Evolutionary conservation across 1,284 basidiomycete species (phyloP), one percentile per base, ranked within the genome.

Genomic region (Trichosporon coremiiforme): DNA sequence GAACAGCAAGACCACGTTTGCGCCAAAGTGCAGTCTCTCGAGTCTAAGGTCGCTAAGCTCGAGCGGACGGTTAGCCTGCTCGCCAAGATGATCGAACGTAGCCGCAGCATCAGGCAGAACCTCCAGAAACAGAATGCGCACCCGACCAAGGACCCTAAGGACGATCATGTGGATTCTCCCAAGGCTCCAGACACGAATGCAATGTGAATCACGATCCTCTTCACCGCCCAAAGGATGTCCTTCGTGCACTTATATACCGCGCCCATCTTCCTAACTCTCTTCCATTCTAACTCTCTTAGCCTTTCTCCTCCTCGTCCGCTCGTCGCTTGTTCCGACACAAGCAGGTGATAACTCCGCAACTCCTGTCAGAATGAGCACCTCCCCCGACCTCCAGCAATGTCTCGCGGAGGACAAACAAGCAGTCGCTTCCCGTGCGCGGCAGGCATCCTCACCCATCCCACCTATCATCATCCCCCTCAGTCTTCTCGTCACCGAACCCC

Each of bases 41-140:
- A 62, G 29, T 62, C 57, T 2, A 62, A 62, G 57, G 57, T 62
- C 15, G 57, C 57, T 17, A 33, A 31, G 17, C 31, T 62, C 2
- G 57, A 62, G 17, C 29, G 57, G 35, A 62, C 57, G 5, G 57
- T 62, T 17, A 33, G 29, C 29, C 29, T 62, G 3, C 31, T 62
- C 29, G 20, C 57, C 29, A 62, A 62, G 57, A 10, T 62, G 31
- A 22, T 62, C 29, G 57, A 62, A 31, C 57, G 57, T 8, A 62
- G 57, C 31, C 29, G 31, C 57, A 62, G 57, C 33, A 33, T 33
- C 8, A 62, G 57, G 57, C 29, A 62, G 29, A 33, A 62, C 20
- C 45, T 17, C 17, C 57, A 62, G 31, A 62, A n/a, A 38, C 36
- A 38, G 36, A 38, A 38, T 38, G 36, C 13, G 36, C 36, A 38